These are phyloP conservation scores for Tuber microsphaerosporum DNA, from an alignment of 495 filamentous ascomycete species.

Conservation along the genomic window DNA sequence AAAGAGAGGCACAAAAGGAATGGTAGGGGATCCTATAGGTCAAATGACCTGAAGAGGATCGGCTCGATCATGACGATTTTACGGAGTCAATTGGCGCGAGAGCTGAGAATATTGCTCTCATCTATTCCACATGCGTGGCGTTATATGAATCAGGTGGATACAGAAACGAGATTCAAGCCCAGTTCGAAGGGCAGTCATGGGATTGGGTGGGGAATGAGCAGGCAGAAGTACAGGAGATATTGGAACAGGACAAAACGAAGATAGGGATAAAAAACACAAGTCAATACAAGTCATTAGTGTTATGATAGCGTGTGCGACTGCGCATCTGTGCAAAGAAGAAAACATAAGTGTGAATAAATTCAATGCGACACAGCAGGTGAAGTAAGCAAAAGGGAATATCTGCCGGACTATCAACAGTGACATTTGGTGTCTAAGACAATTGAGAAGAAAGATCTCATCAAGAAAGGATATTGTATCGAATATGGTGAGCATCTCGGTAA, in stretches of 20 bases:
- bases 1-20: not conserved
- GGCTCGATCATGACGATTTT: not conserved
- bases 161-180: not conserved
- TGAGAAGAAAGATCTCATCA: not conserved
- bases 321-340: not conserved
- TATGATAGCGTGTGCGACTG: not conserved
- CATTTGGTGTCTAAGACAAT: not conserved
- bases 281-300: not conserved
- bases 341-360: not conserved
- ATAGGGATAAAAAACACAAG: not conserved
- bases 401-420: not conserved
- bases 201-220: not conserved
- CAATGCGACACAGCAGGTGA: not conserved
- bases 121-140: not conserved
- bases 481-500: not conserved
- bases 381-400: not conserved
- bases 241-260: not conserved
- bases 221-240: not conserved
- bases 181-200: not conserved
- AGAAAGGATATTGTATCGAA: not conserved
- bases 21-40: not conserved
- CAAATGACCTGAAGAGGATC: not conserved
- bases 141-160: not conserved
- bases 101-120: not conserved
- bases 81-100: not conserved